These are phyloP conservation scores for Candida bentonensis DNA, from an alignment of 805 yeast genomes.

Conservation along the genomic window DNA sequence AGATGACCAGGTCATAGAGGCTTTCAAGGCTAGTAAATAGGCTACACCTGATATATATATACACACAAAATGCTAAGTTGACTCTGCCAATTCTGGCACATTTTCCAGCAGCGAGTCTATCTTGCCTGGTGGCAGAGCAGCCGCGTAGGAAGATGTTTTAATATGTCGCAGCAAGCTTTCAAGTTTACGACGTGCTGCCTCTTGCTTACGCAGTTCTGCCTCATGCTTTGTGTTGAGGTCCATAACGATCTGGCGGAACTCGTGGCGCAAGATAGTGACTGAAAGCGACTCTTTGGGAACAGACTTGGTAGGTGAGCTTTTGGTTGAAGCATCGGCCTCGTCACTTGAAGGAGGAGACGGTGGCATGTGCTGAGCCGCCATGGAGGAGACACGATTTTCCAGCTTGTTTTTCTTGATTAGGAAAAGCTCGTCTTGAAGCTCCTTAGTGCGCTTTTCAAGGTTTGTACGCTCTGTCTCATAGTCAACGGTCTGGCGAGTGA, in stretches of 20 bases:
- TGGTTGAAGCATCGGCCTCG: neutral
- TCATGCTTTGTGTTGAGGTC: slow-evolving; percentile 18
- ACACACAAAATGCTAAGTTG: neutral
- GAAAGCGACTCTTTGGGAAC: neutral
- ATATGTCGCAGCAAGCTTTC: slow-evolving; percentile 12
- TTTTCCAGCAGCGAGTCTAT: slow-evolving; percentile 6
- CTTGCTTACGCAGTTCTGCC: slow-evolving; percentile 12
- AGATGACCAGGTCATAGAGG: slow-evolving; percentile 11
- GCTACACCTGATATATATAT: too few species aligned
- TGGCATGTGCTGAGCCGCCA: neutral
- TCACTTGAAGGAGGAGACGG: neutral
- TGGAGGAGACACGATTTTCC: slow-evolving; percentile 12
- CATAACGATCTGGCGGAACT: slow-evolving; percentile 19
- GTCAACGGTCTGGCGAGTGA: slow-evolving; percentile 23
- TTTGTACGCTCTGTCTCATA: slow-evolving; percentile 19
- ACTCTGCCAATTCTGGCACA: neutral
- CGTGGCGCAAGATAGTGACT: slow-evolving; percentile 17
- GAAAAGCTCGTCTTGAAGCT: slow-evolving; percentile 12
- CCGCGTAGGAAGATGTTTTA: slow-evolving; percentile 15
- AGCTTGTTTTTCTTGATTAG: slow-evolving; percentile 7
- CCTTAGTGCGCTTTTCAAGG: slow-evolving; percentile 16
- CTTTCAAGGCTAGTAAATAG: too few species aligned
- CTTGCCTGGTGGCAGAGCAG: slow-evolving; percentile 10
- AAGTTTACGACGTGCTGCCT: slow-evolving; percentile 5
- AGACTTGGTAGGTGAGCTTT: neutral